These are phyloP conservation scores for Sarcocystis neurona DNA, from an alignment of 169 alveolate species.

Conservation along the genomic window DNA sequence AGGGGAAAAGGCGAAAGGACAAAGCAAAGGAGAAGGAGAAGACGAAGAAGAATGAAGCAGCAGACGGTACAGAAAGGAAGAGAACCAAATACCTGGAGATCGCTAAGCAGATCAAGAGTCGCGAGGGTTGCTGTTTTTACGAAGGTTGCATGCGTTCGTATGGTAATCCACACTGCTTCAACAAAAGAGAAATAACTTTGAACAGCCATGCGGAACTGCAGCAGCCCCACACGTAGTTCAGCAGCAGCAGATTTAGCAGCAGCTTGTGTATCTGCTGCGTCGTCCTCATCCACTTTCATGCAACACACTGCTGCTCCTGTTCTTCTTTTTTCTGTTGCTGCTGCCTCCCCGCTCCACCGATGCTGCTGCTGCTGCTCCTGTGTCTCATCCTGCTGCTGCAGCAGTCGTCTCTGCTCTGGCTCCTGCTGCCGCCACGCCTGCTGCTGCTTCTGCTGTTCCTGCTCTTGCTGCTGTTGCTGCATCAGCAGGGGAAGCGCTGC, in stretches of 20 bases:
- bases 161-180: background rate
- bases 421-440: background rate
- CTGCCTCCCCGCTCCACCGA: background rate
- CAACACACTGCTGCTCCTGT: slow-evolving; percentile 23
- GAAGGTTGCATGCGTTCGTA: background rate
- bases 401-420: background rate
- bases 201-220: background rate
- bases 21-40: background rate
- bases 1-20: background rate
- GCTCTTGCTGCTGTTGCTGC: no score
- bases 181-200: background rate
- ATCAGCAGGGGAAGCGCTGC: background rate
- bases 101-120: slow-evolving; percentile 17
- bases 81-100: background rate
- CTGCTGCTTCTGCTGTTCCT: background rate
- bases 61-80: background rate
- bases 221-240: no score
- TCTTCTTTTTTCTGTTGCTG: background rate
- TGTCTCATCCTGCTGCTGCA: background rate
- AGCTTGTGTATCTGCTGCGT: no score
- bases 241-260: slow-evolving; percentile 57
- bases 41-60: background rate
- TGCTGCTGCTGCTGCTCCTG: background rate
- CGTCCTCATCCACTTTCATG: slow-evolving; percentile 24
- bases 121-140: background rate